Evolutionary conservation across 1,284 basidiomycete genomes (phyloP), one percentile per base, ranked within the genome.

Genomic region (Hypsizygus ulmarius): DNA sequence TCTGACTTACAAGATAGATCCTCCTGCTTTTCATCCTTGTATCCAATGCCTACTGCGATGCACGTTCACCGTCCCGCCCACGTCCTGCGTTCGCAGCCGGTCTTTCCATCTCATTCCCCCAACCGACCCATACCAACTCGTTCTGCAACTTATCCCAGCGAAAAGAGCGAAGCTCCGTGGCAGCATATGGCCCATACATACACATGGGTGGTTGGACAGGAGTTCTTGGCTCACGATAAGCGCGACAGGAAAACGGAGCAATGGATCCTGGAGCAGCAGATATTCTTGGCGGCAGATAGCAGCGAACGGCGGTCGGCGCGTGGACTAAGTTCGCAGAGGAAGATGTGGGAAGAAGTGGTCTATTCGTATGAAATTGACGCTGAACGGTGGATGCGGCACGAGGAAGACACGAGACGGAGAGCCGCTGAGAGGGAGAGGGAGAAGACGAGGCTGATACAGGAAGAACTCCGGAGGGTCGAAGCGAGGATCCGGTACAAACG

Each of bases 191-290:
- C 71, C 12, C 65, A 75, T 50, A 74, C 74, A 10, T 78, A 74
- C 54, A 66, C 75, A 8, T 82, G 82, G 79, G 73, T 75, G 12
- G 69, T 73, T 43, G 76, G 83, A 52, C 76, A 81, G 59, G 75
- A 79, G 37, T 56, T 59, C 36, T 65, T 66, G 45, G 69, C 68
- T 37, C 67, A 72, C 48, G 67, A 66, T 38, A 68, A 68, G 50
- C 68, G 70, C 55, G 73, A 68, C 55, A 68, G 71, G 57, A 77
- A 73, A 53, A 81, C 79, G 25, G 78, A 82, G 47, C 71, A 74
- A 46, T 84, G 84, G 82, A 77, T 84, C 41, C 63, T 72, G 39
- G 72, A 80, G 54, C 82, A 84, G 60, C 81, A 79, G 62, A 60
- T 70, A 43, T 66, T 73, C 46, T 53, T 67, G 43, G 45, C 43